These are phyloP conservation scores for Mycena alexandri DNA, from an alignment of 768 basidiomycete genomes.

Conservation along the genomic window DNA sequence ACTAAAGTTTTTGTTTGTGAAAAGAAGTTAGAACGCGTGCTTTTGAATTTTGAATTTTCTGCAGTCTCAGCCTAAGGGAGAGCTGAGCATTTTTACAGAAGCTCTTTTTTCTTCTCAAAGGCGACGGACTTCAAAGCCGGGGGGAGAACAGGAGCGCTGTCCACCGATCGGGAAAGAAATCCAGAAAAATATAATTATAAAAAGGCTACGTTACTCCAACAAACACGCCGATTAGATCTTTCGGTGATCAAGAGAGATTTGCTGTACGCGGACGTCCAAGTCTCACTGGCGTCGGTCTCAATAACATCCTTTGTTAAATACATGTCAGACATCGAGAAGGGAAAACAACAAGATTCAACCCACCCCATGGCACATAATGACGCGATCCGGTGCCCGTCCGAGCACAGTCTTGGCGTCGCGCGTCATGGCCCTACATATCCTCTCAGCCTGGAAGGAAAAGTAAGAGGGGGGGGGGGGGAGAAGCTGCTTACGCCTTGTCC, in stretches of 20 bases:
- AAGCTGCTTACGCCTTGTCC: conserved; percentile 55
- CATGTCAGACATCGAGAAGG: conserved; percentile 7
- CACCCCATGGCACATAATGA: conserved; percentile 79
- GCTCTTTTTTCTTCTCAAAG: too few relatives aligned
- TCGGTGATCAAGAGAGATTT: conserved; percentile 30
- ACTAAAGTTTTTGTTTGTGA: too few relatives aligned
- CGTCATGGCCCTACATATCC: conserved; percentile 62
- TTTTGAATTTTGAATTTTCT: too few relatives aligned
- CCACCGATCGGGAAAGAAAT: too few relatives aligned
- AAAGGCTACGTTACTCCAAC: too few relatives aligned
- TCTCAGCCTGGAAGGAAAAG: background rate
- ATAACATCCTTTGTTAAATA: conserved; percentile 62
- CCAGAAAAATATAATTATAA: too few relatives aligned
- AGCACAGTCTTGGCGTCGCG: conserved; percentile 74
- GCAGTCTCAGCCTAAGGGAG: too few relatives aligned
- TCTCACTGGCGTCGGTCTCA: conserved; percentile 59
- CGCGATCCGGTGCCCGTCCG: conserved; percentile 79
- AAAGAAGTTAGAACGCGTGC: too few relatives aligned
- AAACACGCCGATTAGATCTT: too few relatives aligned
- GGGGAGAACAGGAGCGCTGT: too few relatives aligned
- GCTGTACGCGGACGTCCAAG: conserved; percentile 49
- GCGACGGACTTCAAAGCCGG: too few relatives aligned
- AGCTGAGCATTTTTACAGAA: too few relatives aligned
- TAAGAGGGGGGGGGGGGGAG: background rate
- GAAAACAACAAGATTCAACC: conserved; percentile 28